Conservation (phyloP, 2,329 filamentous ascomycete species). For the Ustulina deusta region DNA sequence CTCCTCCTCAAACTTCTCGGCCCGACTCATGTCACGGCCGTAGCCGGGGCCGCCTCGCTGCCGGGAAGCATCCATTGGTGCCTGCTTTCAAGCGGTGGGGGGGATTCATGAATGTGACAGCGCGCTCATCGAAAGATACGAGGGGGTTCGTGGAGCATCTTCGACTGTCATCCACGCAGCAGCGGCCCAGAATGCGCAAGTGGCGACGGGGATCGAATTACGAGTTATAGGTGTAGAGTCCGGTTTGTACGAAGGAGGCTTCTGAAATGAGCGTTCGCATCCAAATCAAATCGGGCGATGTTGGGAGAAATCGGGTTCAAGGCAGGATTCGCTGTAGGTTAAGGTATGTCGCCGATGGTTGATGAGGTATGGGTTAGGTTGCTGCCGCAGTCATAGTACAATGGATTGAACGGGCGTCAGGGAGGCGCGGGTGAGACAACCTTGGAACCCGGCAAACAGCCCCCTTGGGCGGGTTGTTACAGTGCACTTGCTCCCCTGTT, state of each 20-base stretch:
- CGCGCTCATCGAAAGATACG: slow-evolving; percentile 37
- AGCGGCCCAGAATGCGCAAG: slow-evolving; percentile 4
- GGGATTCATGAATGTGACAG: slow-evolving; percentile 48
- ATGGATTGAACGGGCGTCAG: neutral
- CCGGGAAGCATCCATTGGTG: slow-evolving; percentile 47
- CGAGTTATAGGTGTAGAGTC: neutral
- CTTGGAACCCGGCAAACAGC: slow-evolving; percentile 12
- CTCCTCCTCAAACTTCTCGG: slow-evolving; percentile 96
- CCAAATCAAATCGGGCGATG: slow-evolving; percentile 8
- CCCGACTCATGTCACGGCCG: slow-evolving; percentile 60
- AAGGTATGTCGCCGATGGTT: slow-evolving; percentile 1
- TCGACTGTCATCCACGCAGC: slow-evolving; percentile 31
- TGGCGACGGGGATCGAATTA: slow-evolving; percentile 2
- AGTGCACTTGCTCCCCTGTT: slow-evolving; percentile 7
- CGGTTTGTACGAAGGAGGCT: neutral
- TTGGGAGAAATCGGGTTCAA: neutral
- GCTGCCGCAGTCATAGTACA: neutral
- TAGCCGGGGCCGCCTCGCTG: slow-evolving; percentile 51
- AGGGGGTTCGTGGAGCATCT: slow-evolving; percentile 48
- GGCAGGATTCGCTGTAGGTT: neutral
- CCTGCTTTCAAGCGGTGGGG: slow-evolving; percentile 31
- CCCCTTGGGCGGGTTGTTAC: neutral
- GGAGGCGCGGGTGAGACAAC: slow-evolving; percentile 23
- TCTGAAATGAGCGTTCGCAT: slow-evolving; percentile 8
- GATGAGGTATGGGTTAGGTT: neutral